Conservation (phyloP, 2,329 filamentous ascomycete species). For the Aspergillus neoniger region DNA sequence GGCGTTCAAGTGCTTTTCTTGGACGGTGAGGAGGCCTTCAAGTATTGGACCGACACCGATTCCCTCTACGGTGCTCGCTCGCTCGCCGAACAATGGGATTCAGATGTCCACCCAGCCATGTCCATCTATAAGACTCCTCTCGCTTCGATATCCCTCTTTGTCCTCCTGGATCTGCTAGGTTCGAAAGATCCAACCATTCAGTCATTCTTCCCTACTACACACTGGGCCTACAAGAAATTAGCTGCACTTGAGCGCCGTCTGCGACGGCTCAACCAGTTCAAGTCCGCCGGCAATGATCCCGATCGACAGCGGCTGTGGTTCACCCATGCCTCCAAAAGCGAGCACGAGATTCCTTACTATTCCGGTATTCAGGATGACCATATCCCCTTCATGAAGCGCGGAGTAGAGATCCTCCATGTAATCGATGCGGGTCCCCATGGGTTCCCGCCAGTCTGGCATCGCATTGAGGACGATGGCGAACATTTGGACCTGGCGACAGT, state of each 20-base stretch:
- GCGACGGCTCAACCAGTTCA: constrained; percentile 65
- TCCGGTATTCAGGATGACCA: constrained; percentile 80
- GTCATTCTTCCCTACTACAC: constrained; percentile 85
- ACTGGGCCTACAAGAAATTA: constrained; percentile 87
- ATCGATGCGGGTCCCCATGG: constrained; percentile 62
- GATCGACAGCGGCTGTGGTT: constrained; percentile 59
- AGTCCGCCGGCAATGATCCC: constrained; percentile 49
- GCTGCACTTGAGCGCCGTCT: constrained; percentile 73
- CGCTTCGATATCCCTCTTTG: constrained; percentile 79
- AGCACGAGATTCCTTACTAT: constrained; percentile 49
- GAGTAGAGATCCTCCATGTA: constrained; percentile 85
- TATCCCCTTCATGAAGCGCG: constrained; percentile 81
- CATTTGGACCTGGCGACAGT: constrained; percentile 79
- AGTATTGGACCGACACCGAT: constrained; percentile 75
- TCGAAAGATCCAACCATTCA: constrained; percentile 68
- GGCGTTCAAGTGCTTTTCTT: constrained; percentile 88
- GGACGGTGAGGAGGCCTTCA: constrained; percentile 93
- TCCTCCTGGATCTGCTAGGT: constrained; percentile 89
- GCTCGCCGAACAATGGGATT: constrained; percentile 80
- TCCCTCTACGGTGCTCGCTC: constrained; percentile 85
- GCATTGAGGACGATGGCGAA: constrained; percentile 75
- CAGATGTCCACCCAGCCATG: constrained; percentile 65
- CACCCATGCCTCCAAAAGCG: constrained; percentile 60
- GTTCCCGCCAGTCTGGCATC: constrained; percentile 88
- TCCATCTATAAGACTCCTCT: constrained; percentile 76